Evolutionary conservation across 495 filamentous ascomycete genomes (phyloP).

Genomic region (Tuber borchii): DNA sequence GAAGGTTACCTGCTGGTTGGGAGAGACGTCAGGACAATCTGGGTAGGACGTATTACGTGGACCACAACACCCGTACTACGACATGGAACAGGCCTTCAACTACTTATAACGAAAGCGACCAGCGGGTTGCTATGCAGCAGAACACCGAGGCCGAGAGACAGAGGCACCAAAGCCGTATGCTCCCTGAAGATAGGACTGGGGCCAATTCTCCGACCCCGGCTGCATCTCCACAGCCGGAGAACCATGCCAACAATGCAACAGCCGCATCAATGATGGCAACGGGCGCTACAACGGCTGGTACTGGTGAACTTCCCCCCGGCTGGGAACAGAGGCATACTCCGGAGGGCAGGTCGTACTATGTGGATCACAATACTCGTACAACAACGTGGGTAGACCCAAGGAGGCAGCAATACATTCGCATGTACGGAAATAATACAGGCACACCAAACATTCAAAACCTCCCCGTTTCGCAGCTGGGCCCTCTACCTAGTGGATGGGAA

Average conservation of each 20-base stretch:
- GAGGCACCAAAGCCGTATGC: constrained; percentile 87
- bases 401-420: constrained; percentile 94
- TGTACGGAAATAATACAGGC: constrained; percentile 75
- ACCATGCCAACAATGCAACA: constrained; percentile 50
- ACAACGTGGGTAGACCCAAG: constrained; percentile 99
- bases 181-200: constrained; percentile 92
- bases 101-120: constrained; percentile 68
- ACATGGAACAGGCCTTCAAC: constrained; percentile 89
- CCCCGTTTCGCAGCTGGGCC: constrained; percentile 95
- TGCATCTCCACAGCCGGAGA: constrained; percentile 54
- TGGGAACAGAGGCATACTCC: constrained; percentile 96
- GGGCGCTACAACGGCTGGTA: constrained; percentile 87
- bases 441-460: constrained; percentile 78
- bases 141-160: constrained; percentile 86
- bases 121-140: constrained; percentile 71
- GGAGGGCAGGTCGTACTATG: constrained; percentile 91
- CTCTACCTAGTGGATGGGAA: constrained; percentile 95
- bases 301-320: constrained; percentile 86
- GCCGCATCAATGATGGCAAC: constrained; percentile 86
- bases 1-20: constrained; percentile 87
- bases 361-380: constrained; percentile 98
- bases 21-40: constrained; percentile 93
- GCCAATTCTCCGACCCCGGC: constrained; percentile 79
- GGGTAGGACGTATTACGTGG: constrained; percentile 97
- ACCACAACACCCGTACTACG: constrained; percentile 93